Evolutionary conservation across 2,329 filamentous ascomycete genomes (phyloP).

Genomic region (Neurospora crassa): DNA sequence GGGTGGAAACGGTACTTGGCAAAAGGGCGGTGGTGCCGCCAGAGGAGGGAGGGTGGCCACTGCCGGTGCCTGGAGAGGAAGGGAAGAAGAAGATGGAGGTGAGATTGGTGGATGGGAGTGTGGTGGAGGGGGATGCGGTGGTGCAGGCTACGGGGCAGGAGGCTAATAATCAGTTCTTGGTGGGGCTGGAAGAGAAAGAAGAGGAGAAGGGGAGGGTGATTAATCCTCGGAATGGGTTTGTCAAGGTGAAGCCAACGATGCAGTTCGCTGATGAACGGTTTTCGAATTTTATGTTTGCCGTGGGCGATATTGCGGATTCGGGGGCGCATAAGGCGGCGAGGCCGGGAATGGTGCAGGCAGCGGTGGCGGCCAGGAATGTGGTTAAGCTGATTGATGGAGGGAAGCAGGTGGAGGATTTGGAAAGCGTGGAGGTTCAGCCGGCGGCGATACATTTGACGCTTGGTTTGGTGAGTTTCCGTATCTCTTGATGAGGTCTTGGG

Average conservation of each 20-base stretch:
- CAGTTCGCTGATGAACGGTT: constrained; percentile 30
- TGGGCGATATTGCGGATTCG: constrained; percentile 41
- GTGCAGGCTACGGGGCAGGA: constrained; percentile 40
- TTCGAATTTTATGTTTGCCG: constrained; percentile 34
- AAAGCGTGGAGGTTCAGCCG: constrained; percentile 23
- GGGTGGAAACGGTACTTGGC: constrained; percentile 24
- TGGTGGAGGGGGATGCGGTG: constrained; percentile 30
- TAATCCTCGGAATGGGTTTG: constrained; percentile 23
- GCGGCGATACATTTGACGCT: constrained; percentile 31
- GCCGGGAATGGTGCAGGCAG: constrained; percentile 33
- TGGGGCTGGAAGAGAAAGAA: constrained; percentile 18
- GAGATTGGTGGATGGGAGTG: constrained; percentile 23
- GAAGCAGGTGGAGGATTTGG: constrained; percentile 13
- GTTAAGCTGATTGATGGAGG: constrained; percentile 28
- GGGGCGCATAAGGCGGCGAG: constrained; percentile 34
- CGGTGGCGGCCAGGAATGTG: constrained; percentile 36
- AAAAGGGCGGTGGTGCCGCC: constrained; percentile 20
- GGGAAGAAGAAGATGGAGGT: constrained; percentile 9
- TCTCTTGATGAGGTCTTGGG: neutral
- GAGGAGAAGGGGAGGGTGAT: constrained; percentile 10
- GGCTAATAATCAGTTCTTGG: constrained; percentile 33
- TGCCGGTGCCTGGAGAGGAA: constrained; percentile 8
- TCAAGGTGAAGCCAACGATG: constrained; percentile 35
- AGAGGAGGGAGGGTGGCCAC: constrained; percentile 14
- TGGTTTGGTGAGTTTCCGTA: constrained; percentile 21